A percentile compares a stretch with the other conserved stretches of the same genome.
phyloP scores from a whole-genome alignment of 1,284 basidiomycete genomes.

The Sporisorium reilianum region DNA sequence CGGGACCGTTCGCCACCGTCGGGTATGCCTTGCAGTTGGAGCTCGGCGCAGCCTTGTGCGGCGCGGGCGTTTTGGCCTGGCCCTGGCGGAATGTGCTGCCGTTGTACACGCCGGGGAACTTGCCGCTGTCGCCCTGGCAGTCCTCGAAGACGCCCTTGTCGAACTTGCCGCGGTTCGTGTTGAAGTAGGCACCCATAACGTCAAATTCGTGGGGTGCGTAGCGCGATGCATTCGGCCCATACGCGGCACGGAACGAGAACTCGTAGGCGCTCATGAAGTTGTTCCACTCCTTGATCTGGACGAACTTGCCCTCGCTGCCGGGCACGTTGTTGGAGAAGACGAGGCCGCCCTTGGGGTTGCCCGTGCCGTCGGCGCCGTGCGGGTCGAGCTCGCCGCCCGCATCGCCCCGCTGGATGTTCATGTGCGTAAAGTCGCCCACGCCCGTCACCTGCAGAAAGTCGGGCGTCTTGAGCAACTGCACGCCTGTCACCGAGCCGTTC shows the following conservation, averaged over 20 bases:
- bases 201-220: constrained; percentile 60
- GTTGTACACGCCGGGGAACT: constrained; percentile 41
- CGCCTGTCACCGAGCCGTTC: constrained; percentile 78
- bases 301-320: constrained; percentile 40
- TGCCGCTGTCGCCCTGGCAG: constrained; percentile 49
- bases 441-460: constrained; percentile 80
- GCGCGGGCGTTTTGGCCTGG: constrained; percentile 32
- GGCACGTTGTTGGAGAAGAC: constrained; percentile 48
- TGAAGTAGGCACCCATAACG: constrained; percentile 47
- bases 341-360: constrained; percentile 56
- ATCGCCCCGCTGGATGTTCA: constrained; percentile 65
- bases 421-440: constrained; percentile 75
- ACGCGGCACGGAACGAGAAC: constrained; percentile 57
- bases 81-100: constrained; percentile 51
- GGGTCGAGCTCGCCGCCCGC: constrained; percentile 59
- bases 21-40: constrained; percentile 39
- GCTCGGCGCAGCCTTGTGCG: constrained; percentile 32
- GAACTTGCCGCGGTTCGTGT: constrained; percentile 45
- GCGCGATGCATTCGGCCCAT: constrained; percentile 38
- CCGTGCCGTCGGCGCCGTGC: constrained; percentile 52
- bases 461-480: constrained; percentile 78
- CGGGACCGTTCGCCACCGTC: constrained; percentile 28
- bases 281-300: constrained; percentile 56
- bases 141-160: constrained; percentile 47
- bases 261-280: constrained; percentile 55